Base-by-base conservation (phyloP, 2,329 filamentous ascomycete species). In the Nothomitra cinnamomea region DNA sequence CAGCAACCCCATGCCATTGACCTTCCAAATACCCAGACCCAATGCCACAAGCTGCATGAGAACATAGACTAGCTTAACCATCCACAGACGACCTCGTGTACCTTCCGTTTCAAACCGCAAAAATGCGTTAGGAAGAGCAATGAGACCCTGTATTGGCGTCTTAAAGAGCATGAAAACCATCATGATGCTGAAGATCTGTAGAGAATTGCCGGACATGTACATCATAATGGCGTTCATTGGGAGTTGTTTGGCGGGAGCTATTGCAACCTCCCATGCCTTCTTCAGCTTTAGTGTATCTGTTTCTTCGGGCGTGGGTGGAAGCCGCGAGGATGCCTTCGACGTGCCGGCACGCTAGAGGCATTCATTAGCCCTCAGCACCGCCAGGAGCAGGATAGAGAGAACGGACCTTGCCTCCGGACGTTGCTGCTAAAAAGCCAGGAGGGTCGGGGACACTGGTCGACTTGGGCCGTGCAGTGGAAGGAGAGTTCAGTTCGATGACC, bases 91-190 rank as follows among this genome's bases (percentile, higher is more conserved):
- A 40, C 70, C 72, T 58, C 76, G 78, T 60, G 86, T 95, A 7
- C 78, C 80, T 53, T 87, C 82, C 19, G 86, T 89, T 67, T 95
- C 87, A 68, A 94, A 94, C 57, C 84, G 83, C 64, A 87, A 80
- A 67, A 98, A 96, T n/a, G 85, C 86, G 63, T 82, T 78, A 64
- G 92, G 88, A 49, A 90, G 90, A 60, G 74, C 79, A 56, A 94
- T 70, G 47, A 96, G 72, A 35, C 89, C 92, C 68, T 87, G 79
- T 56, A 98, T 77, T 8, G 92, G 92, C 60, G 86, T 94, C 75
- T 96, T 96, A 77, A 98, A 98, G 47, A 94, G 82, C 85, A 95
- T 96, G 63, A 90, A 89, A 17, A 96, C 90, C 89, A 96, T 98
- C 87, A 96, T 96, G 70, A 98, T 96, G 69, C 85, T 94, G 74